A percentile compares a stretch with the other conserved stretches of the same genome.
Evolutionary conservation across 2,329 filamentous ascomycete genomes (phyloP).

Genomic region (Penicillium sp.): DNA sequence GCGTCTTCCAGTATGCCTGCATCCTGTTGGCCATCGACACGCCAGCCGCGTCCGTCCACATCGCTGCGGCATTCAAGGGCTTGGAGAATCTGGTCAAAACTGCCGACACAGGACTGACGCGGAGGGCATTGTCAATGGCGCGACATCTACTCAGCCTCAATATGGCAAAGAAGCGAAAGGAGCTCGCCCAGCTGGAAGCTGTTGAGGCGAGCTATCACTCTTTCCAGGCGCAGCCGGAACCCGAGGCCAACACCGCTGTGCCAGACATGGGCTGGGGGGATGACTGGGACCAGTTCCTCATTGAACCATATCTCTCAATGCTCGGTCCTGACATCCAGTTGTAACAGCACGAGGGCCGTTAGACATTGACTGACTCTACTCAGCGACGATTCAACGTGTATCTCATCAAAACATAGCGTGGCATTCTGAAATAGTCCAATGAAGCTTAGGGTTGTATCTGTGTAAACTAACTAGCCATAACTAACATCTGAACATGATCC

Average conservation of each 20-base stretch:
- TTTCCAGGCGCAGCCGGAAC: conserved; percentile 10
- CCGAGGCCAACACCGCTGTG: conserved; percentile 11
- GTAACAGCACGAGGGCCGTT: not conserved
- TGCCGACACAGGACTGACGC: conserved; percentile 28
- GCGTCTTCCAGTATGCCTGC: conserved; percentile 34
- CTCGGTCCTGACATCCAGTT: conserved; percentile 20
- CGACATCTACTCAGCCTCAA: conserved; percentile 28
- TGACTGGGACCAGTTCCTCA: conserved; percentile 33
- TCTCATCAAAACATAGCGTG: not conserved
- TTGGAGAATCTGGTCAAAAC: conserved; percentile 29
- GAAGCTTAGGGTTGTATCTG: not conserved
- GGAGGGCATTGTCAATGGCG: conserved; percentile 30
- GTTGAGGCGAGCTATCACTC: conserved; percentile 24
- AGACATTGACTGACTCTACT: not conserved
- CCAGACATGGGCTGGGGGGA: conserved; percentile 25
- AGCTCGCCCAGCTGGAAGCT: conserved; percentile 29
- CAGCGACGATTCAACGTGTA: not conserved
- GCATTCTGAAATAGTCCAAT: not conserved
- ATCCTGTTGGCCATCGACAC: conserved; percentile 31
- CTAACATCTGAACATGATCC: too few relatives aligned
- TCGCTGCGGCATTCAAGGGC: conserved; percentile 23
- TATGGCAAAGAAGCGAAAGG: conserved; percentile 31
- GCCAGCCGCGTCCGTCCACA: conserved; percentile 19
- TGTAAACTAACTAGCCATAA: not conserved
- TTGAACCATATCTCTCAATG: conserved; percentile 31